A percentile compares a stretch with the other conserved stretches of the same genome.
Conservation (phyloP, 805 yeast species). For the Sugiyamaella mastotermitis region DNA sequence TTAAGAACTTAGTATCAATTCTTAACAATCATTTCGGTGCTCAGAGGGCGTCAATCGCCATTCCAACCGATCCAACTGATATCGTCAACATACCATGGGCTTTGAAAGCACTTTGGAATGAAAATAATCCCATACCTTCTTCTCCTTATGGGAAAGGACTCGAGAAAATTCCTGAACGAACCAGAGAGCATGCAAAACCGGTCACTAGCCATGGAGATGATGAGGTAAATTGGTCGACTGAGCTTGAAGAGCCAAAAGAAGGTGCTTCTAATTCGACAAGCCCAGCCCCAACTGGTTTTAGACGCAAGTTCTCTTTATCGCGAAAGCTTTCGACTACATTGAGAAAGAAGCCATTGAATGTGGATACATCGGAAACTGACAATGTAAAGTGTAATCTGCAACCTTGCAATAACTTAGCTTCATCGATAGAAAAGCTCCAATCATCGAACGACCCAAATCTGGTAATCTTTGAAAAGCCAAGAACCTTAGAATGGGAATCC, state of each 20-base stretch:
- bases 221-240: neutral
- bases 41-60: slow-evolving; percentile 22
- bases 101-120: slow-evolving; percentile 27
- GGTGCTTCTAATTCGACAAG: neutral
- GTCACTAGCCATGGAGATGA: too few relatives aligned
- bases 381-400: too few relatives aligned
- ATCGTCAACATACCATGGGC: slow-evolving; percentile 30
- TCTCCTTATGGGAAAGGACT: neutral
- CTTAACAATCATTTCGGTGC: slow-evolving; percentile 25
- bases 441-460: slow-evolving; percentile 8
- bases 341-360: too few relatives aligned
- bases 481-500: slow-evolving; percentile 25
- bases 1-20: slow-evolving; percentile 22
- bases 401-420: too few relatives aligned
- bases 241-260: neutral
- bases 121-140: slow-evolving; percentile 6
- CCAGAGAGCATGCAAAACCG: neutral
- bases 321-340: neutral
- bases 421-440: slow-evolving; percentile 2
- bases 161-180: too few relatives aligned
- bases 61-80: slow-evolving; percentile 30
- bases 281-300: neutral
- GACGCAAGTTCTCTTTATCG: neutral
- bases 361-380: too few relatives aligned
- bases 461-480: slow-evolving; percentile 17